Evolutionary conservation across 352 stramenopile species (phyloP), one percentile per base, ranked within the genome.

Genomic region (Albugo laibachii): DNA sequence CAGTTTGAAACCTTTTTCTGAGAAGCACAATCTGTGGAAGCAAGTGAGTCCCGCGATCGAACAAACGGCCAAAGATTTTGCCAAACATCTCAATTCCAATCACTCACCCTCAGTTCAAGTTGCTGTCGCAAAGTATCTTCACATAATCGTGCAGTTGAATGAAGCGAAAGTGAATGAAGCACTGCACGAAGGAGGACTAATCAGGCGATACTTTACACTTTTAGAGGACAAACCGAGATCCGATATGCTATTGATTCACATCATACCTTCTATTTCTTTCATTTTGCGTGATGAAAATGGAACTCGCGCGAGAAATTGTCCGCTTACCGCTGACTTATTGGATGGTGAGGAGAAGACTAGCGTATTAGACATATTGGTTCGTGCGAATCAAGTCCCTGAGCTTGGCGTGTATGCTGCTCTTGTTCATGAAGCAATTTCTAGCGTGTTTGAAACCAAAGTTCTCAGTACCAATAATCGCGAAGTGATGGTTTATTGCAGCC

Each of bases 171-270:
- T 86, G 13, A 70, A 91, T 48, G 57, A 66, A n/a, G 58, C 73
- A 41, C 57, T 91, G 6, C 74, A 85, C 54, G 59, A 68, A 19
- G 62, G 55, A 36, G 59, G 54, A 8, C 55, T 91, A 8, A 66
- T 87, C 39, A 61, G 67, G 41, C 63, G 62, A n/a, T 91, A 91
- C 49, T 54, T 91, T 2, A 41, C 59, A 20, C 62, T 83, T 34
- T 50, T 91, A 11, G 62, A 76, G 47, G 63, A 65, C 15, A 74
- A 75, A 14, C 67, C 78, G 44, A 66, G 63, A 18, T 86, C 85
- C 34, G 78, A 91, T 44, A 91, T 91, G 78, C 59, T 91, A 19
- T 59, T 86, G n/a, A 87, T 91, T 44, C 78, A 87, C 56, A 59
- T 83, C 41, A 67, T 91, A 5, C 77, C 78, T 1, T 70, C 74